Evolutionary conservation across 805 yeast species (phyloP), one percentile per base, ranked within the genome.

Genomic region (Spathaspora sp.): DNA sequence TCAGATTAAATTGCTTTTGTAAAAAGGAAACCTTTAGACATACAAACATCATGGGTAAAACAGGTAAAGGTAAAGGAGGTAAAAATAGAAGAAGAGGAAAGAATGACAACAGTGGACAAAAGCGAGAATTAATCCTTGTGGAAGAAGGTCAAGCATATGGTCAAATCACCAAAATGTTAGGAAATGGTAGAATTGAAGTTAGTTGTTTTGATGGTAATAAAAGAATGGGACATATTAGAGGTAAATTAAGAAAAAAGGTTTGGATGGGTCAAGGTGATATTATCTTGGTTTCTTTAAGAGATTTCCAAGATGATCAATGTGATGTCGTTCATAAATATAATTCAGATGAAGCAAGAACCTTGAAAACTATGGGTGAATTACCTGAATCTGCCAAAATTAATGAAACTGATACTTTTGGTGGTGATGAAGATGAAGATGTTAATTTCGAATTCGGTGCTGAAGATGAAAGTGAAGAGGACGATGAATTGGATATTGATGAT

Each of bases 231-330:
- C 99, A 93, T 69, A 94, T 94, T 67, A 89, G 99, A 81, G 99
- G 99, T 64, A 94, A 94, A 70, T 82, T 94, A 76, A 89, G 99
- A 82, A 94, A 94, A 86, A 94, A 93, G 83, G 99, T 94, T 55
- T 94, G 99, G 99, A 92, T 94, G 90, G 89, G 89, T 46, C 98
- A 91, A 72, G 99, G 99, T 77, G 99, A 94, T 70, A 94, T 94
- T 63, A 90, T 94, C 61, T 78, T 94, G 67, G 94, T 93, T 46
- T 92, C 97, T 7, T 82, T 94, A 63, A 91, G 99, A 81, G 99
- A 94, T 66, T 94, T 94, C 84, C 97, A 94, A 76, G 97, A 93
- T 66, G 97, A 89, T 56, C 96, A 89, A 72, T 94, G 97, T 79
- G 99, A 94, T 70, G 97, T 94, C 60, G 93, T 94, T 52, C 96